Percentiles rank a stretch among this genome's conserved stretches.
These are phyloP conservation scores for Schwanniomyces pseudopolymorphus DNA, from an alignment of 805 yeast genomes.

Conservation along the genomic window DNA sequence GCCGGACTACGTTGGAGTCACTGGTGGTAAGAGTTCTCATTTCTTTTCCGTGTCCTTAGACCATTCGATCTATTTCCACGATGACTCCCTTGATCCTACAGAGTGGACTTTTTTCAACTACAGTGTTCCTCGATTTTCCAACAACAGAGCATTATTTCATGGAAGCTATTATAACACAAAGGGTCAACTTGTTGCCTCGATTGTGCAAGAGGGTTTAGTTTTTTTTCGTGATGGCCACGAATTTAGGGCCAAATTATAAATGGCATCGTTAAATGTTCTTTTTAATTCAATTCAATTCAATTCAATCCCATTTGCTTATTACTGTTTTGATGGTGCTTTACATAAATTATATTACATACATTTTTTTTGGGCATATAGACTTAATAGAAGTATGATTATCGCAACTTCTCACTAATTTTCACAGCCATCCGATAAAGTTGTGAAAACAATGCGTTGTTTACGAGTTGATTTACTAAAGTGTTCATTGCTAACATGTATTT, in stretches of 20 bases:
- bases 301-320: background rate
- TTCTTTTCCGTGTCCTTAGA: conserved; percentile 34
- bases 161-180: conserved; percentile 29
- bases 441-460: too few relatives aligned
- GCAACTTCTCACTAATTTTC: too few relatives aligned
- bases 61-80: conserved; percentile 36
- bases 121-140: conserved; percentile 26
- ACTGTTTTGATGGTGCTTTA: too few relatives aligned
- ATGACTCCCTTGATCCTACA: conserved; percentile 32
- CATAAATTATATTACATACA: too few relatives aligned
- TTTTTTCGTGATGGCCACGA: conserved; percentile 20
- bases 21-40: conserved; percentile 24
- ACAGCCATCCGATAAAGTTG: too few relatives aligned
- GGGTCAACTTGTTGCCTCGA: conserved; percentile 29
- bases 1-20: conserved; percentile 10
- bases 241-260: conserved; percentile 18
- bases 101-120: conserved; percentile 31
- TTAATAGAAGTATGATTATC: too few relatives aligned
- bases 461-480: too few relatives aligned
- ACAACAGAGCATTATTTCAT: conserved; percentile 29
- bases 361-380: too few relatives aligned
- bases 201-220: conserved; percentile 37
- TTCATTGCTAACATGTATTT: too few relatives aligned
- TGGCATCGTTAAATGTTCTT: background rate
- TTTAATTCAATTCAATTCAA: background rate